Evolutionary conservation across 2,329 filamentous ascomycete species (phyloP), one percentile per base, ranked within the genome.

Genomic region (Tricladium varicosporioides): DNA sequence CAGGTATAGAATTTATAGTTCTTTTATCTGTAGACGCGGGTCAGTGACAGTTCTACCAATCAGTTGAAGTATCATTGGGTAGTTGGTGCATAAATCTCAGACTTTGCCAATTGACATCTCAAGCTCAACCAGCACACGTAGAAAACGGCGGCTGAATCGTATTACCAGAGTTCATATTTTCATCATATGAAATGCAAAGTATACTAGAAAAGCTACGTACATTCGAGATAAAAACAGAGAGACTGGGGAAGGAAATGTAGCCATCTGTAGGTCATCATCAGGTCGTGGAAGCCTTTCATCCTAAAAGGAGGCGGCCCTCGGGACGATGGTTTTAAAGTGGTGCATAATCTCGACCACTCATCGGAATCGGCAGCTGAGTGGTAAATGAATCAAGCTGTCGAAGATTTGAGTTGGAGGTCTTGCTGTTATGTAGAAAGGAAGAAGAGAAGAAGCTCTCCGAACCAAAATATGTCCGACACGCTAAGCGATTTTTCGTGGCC

Each of bases 301-400:
- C 36, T 40, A 40, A 27, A 27, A 27, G 36, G 36, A 13, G 72
- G 76, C 75, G 79, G 76, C 83, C 82, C 84, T 91, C 87, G 83
- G 85, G 82, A 85, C 82, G 81, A 90, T 87, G 87, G 87, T 91
- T 91, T 91, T 91, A 87, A 78, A 87, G 84, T 82, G 82, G 86
- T 81, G 74, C 72, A 60, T 65, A 53, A 75, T 91, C 87, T 90
- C 76, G 87, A 88, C 87, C 79, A 82, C 82, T 74, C 81, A 82
- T 83, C 83, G 83, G 83, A 88, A 78, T 87, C 83, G 80, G 78
- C 84, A 87, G 82, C 78, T 79, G 80, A 83, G 80, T 85, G 67
- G 76, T 71, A 67, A 70, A 66, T 64, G 56, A 63, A 67, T 79
- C 78, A 73, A 80, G 78, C 81, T 82, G 83, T 78, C 81, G 82